These are phyloP conservation scores for Lasiodiplodia sp. DNA, from an alignment of 2,329 filamentous ascomycete species.

Conservation along the genomic window DNA sequence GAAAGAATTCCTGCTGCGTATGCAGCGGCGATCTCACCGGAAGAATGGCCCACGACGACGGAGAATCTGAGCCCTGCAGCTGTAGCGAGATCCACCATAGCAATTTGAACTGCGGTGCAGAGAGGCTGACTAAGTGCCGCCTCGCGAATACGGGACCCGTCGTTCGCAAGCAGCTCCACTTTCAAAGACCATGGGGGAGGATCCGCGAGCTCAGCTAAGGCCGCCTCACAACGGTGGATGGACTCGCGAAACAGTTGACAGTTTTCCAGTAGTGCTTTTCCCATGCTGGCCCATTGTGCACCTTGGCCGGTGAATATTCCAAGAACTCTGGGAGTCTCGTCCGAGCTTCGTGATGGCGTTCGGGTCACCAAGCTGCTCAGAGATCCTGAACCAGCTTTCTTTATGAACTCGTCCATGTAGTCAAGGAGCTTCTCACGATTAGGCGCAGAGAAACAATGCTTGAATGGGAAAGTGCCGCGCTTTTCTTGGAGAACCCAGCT, in stretches of 20 bases:
- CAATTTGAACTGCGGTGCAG: constrained; percentile 49
- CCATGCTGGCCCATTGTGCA: constrained; percentile 53
- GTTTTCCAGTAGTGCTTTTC: constrained; percentile 43
- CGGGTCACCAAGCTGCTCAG: background rate
- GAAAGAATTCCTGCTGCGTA: constrained; percentile 43
- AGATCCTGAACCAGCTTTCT: background rate
- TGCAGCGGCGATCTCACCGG: constrained; percentile 51
- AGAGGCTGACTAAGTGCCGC: constrained; percentile 42
- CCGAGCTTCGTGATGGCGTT: background rate
- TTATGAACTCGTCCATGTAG: constrained; percentile 13
- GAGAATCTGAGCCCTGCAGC: background rate
- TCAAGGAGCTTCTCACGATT: constrained; percentile 8
- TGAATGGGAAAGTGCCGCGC: constrained; percentile 31
- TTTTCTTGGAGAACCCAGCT: constrained; percentile 33
- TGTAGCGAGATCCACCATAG: constrained; percentile 41
- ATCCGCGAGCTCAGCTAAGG: constrained; percentile 23
- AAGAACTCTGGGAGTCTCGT: constrained; percentile 32
- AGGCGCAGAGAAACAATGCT: constrained; percentile 10
- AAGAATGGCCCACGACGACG: constrained; percentile 51
- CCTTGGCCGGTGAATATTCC: constrained; percentile 56
- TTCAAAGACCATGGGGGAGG: constrained; percentile 33
- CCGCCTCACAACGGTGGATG: constrained; percentile 38
- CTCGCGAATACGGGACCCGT: constrained; percentile 29
- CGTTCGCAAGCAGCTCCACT: constrained; percentile 31
- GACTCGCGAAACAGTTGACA: constrained; percentile 35